Conservation (phyloP, 192 early-diverging fungal species). For the Linderina pennispora region DNA sequence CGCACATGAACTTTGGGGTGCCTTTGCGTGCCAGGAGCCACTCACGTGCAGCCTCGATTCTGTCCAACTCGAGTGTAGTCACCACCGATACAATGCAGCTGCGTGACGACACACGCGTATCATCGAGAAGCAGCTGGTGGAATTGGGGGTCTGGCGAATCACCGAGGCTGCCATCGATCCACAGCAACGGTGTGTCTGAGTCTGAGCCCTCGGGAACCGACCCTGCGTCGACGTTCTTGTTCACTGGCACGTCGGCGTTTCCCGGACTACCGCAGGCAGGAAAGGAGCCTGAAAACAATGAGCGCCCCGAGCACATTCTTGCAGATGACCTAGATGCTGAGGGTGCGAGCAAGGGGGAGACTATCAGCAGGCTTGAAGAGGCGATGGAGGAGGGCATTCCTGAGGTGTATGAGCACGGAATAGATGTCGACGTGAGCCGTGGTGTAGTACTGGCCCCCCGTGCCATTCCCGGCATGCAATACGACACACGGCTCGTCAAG, state of each 20-base stretch:
- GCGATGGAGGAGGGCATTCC: constrained; percentile 38
- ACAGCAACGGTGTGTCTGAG: neutral
- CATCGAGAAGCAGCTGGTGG: constrained; percentile 34
- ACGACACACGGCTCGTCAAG: constrained; percentile 24
- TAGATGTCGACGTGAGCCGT: constrained; percentile 26
- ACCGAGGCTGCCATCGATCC: neutral
- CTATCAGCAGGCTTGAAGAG: constrained; percentile 14
- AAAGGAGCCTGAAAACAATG: neutral
- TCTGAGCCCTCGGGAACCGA: constrained; percentile 26
- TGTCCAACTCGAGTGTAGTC: constrained; percentile 6
- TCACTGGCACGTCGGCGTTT: constrained; percentile 28
- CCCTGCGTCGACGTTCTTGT: constrained; percentile 29
- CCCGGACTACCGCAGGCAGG: constrained; percentile 8
- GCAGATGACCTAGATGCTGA: neutral
- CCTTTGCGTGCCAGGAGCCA: neutral
- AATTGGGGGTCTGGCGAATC: constrained; percentile 6
- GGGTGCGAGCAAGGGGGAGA: constrained; percentile 4
- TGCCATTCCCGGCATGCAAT: constrained; percentile 27
- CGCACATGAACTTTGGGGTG: too few relatives aligned
- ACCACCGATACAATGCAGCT: constrained; percentile 29
- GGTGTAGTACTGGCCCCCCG: constrained; percentile 39
- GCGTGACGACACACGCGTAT: constrained; percentile 31
- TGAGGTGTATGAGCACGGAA: constrained; percentile 32
- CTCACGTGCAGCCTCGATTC: constrained; percentile 18
- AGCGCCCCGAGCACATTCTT: neutral